A percentile compares a stretch with the other conserved stretches of the same genome.
Conservation (phyloP, 2,329 filamentous ascomycete genomes). For the Epichloe scottii region DNA sequence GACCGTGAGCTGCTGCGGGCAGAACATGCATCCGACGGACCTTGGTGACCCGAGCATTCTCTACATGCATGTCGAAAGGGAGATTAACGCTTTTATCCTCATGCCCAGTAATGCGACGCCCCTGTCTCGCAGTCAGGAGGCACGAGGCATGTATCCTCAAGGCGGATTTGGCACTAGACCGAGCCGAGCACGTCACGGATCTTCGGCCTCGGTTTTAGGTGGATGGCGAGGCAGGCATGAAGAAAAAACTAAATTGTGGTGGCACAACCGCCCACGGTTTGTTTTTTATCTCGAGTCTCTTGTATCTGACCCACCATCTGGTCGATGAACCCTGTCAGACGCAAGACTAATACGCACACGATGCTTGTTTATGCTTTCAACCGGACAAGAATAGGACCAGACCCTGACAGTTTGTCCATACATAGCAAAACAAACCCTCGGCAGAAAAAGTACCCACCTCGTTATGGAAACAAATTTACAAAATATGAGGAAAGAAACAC, state of each 20-base stretch:
- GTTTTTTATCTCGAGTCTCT: neutral
- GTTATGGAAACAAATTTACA: neutral
- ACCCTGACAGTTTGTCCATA: neutral
- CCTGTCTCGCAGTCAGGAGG: no score
- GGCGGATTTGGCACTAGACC: neutral
- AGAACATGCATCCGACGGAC: neutral
- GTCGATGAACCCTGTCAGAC: neutral
- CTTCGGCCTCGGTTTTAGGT: neutral
- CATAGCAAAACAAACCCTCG: neutral
- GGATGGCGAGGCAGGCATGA: neutral
- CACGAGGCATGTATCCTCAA: neutral
- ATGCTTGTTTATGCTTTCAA: neutral
- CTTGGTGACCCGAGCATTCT: no score
- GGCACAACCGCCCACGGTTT: neutral
- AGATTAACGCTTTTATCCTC: no score
- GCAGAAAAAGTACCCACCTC: neutral
- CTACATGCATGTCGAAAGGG: no score
- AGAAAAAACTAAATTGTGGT: no score
- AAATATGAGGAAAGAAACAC: neutral
- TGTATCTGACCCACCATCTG: neutral
- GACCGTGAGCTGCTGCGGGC: neutral
- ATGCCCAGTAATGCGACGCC: no score
- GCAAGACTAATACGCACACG: neutral
- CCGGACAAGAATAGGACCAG: neutral
- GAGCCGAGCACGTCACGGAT: neutral